Percentiles rank a stretch among this genome's conserved stretches.
These are phyloP conservation scores for Cocos nucifera DNA, from an alignment of 176 grass and related monocot genomes.

Conservation along the genomic window DNA sequence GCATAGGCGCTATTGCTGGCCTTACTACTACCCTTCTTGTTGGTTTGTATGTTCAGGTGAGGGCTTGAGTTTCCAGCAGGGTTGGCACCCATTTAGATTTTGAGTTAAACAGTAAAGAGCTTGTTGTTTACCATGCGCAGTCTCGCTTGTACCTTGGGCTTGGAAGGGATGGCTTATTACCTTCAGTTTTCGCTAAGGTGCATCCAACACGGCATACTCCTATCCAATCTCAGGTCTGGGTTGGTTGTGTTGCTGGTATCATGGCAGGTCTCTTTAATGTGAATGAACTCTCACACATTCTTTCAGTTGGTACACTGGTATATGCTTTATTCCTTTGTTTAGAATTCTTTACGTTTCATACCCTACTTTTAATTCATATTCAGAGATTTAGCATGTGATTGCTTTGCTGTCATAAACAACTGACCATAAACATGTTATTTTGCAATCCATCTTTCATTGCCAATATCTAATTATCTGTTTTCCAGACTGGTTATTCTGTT, in stretches of 20 bases:
- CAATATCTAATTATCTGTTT: neutral
- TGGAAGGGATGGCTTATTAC: slow-evolving; percentile 91
- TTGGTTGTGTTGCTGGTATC: slow-evolving; percentile 75
- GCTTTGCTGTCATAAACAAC: no score
- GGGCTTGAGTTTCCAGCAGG: slow-evolving; percentile 6
- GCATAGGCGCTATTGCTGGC: slow-evolving; percentile 84
- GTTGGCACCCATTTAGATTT: neutral
- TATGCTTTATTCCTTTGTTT: slow-evolving; percentile 9
- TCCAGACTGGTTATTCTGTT: slow-evolving; percentile 93
- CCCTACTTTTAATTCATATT: neutral
- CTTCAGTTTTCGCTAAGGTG: slow-evolving; percentile 67
- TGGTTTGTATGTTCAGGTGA: slow-evolving; percentile 97
- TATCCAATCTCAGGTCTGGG: slow-evolving; percentile 95
- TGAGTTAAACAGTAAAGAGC: neutral
- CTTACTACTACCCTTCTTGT: slow-evolving; percentile 94
- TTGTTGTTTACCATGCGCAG: slow-evolving; percentile 34
- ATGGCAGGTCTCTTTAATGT: slow-evolving; percentile 90
- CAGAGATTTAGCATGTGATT: no score
- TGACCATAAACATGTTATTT: neutral
- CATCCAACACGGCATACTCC: slow-evolving; percentile 76
- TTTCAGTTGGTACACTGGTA: slow-evolving; percentile 96
- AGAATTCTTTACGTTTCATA: slow-evolving; percentile 5
- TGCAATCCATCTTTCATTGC: neutral
- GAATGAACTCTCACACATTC: slow-evolving; percentile 81
- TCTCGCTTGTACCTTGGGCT: slow-evolving; percentile 96